phyloP scores from a whole-genome alignment of 2,329 filamentous ascomycete genomes.

The Fusarium anguioides region DNA sequence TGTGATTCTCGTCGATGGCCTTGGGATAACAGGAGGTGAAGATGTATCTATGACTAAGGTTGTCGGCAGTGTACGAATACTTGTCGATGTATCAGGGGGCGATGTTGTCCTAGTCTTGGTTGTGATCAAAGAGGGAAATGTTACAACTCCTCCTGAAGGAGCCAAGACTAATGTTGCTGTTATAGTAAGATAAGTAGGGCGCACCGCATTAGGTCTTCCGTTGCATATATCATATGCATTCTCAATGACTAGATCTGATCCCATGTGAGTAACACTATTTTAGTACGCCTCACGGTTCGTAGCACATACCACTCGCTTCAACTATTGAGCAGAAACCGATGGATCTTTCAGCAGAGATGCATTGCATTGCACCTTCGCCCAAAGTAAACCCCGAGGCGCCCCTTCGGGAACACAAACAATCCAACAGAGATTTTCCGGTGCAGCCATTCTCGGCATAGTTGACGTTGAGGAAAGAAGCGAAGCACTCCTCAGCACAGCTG shows the following conservation, averaged over 20 bases:
- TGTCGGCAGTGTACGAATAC: conserved; percentile 40
- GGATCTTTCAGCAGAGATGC: conserved; percentile 66
- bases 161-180: conserved; percentile 64
- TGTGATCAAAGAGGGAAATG: conserved; percentile 43
- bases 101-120: conserved; percentile 28
- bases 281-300: not conserved
- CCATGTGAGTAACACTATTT: conserved; percentile 26
- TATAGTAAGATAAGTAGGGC: conserved; percentile 68
- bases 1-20: conserved; percentile 18
- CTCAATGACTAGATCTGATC: conserved; percentile 55
- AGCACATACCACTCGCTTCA: conserved; percentile 52
- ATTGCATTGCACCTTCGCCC: conserved; percentile 77
- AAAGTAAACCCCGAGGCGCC: conserved; percentile 73
- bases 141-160: conserved; percentile 45
- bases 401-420: conserved; percentile 71
- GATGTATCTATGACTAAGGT: conserved; percentile 47
- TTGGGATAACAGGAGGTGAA: conserved; percentile 33
- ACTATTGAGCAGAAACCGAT: conserved; percentile 63
- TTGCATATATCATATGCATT: conserved; percentile 70
- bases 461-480: conserved; percentile 69
- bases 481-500: conserved; percentile 69
- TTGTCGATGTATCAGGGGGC: conserved; percentile 19
- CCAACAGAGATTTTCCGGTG: conserved; percentile 61
- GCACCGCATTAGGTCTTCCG: conserved; percentile 59
- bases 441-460: conserved; percentile 67